Evolutionary conservation across 2,329 filamentous ascomycete genomes (phyloP), one percentile per base, ranked within the genome.

Genomic region (Fusarium sp.): DNA sequence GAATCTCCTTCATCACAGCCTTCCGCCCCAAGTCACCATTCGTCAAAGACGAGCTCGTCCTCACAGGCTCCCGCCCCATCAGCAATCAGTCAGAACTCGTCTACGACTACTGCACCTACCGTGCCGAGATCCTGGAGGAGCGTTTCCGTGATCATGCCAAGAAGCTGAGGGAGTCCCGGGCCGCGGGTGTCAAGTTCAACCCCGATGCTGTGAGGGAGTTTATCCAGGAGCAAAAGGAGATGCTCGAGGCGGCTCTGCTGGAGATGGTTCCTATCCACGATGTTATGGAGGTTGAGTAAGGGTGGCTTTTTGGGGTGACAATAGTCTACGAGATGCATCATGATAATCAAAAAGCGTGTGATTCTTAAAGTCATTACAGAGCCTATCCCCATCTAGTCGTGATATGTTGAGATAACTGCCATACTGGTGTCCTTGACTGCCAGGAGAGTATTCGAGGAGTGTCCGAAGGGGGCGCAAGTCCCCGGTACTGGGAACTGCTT

Each of bases 1-100:
- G 91, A 37, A 92, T 93, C 80, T 89, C 86, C 50, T 90, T 91
- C 82, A 90, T 93, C 60, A 93, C 91, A 0, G 90, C 89, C 5
- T 92, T 92, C 83, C 86, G 91, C 11, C 90, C 91, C 2, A 87
- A 86, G 61, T 86, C 85, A 25, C 84, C 90, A 2, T 82, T 82
- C 22, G 77, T 89, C 47, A 86, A 85, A 17, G 91, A 93, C 75
- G 90, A 92, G 74, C 89, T 88, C 1, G 88, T 90, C 4, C 84
- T 93, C 45, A 89, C 86, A 4, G 91, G 88, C 0, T 88, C 92
- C 15, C 87, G 90, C 1, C 84, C 84, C 1, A 88, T 92, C 70
- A 91, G 89, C 4, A 35, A 70, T 10, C 60, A 66, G 32, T 69
- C 71, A 11, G 43, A 62, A 10, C 71, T 76, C 7, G 20, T 65